Base-by-base conservation (phyloP, 2,329 filamentous ascomycete genomes). In the Botrytis paeoniae region DNA sequence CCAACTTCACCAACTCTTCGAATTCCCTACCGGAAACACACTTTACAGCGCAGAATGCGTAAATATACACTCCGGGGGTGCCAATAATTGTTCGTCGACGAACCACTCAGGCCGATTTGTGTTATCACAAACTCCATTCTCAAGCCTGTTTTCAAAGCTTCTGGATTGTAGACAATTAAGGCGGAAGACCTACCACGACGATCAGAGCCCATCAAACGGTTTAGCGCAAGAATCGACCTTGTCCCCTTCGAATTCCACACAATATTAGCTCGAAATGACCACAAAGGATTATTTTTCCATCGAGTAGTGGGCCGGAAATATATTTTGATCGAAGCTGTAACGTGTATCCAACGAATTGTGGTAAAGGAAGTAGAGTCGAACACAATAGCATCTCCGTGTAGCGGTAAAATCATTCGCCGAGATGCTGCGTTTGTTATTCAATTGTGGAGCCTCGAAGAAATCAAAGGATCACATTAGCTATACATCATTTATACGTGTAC, bases 81-180 rank as follows among this genome's bases (percentile, higher is more conserved):
- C 4, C 5, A 18, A 57, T 8, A 29, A 57, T 29, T 4, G n/a
- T 18, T 57, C 14, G 4, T 7, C 5, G 16, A 29, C 51, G 16
- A 18, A 32, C 6, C 14, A 1, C n/a, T 9, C 35, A 3, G 10
- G 14, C 32, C 9, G n/a, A 14, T 3, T 1, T 14, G 6, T n/a
- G 25, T 54, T n/a, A 54, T n/a, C 12, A 54, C 48, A 54, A 54
- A n/a, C 25, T 54, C 16, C 48, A n/a, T 1, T n/a, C 25, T 35
- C 25, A n/a, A 20, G 8, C 32, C 4, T 10, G n/a, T 0, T 6
- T 14, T n/a, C n/a, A 25, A 68, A 39, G n/a, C 8, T 39, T 51
- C 32, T 66, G 37, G 32, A 29, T 39, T 66, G 32, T 20, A 9
- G 32, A 54, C 22, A 39, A 10, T 29, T 20, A 25, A 16, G 22